Percentiles rank a stretch among this genome's conserved stretches.
These are phyloP conservation scores for Gorgonomyces haynaldii DNA, from an alignment of 192 early-diverging fungal species.

Conservation along the genomic window DNA sequence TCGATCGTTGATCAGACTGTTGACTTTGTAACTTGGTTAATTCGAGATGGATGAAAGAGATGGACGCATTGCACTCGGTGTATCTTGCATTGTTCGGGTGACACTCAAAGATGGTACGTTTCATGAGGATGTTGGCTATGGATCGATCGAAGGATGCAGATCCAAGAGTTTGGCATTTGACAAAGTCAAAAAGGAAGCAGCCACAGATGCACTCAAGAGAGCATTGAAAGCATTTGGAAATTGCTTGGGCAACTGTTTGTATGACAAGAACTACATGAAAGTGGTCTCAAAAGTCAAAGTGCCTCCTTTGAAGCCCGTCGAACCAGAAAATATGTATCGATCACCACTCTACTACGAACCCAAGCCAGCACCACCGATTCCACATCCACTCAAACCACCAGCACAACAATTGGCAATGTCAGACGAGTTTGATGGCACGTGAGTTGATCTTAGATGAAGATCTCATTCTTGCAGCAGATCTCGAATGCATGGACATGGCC, in stretches of 20 bases:
- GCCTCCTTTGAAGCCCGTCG: no score
- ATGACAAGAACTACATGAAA: constrained; percentile 56
- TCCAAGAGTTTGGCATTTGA: constrained; percentile 71
- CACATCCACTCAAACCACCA: no score
- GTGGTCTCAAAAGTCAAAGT: constrained; percentile 12
- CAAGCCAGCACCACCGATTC: no score
- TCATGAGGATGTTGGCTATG: constrained; percentile 82
- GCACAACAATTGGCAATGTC: no score
- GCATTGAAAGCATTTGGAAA: constrained; percentile 80
- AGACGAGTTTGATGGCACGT: no score
- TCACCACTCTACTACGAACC: no score
- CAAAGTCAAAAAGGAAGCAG: constrained; percentile 84
- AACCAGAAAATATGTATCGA: no score
- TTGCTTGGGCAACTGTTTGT: constrained; percentile 69
- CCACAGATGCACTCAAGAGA: constrained; percentile 83
- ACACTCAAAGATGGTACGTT: constrained; percentile 80
- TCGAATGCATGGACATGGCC: no score
- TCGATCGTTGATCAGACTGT: constrained; percentile 57
- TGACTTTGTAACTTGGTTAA: constrained; percentile 56
- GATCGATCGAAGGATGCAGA: constrained; percentile 61
- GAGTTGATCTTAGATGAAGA: no score
- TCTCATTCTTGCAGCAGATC: no score
- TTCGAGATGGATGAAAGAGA: constrained; percentile 27
- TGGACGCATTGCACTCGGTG: constrained; percentile 49
- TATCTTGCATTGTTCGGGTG: constrained; percentile 66